phyloP scores from a whole-genome alignment of 2,329 filamentous ascomycete species.

The Colletotrichum musae region DNA sequence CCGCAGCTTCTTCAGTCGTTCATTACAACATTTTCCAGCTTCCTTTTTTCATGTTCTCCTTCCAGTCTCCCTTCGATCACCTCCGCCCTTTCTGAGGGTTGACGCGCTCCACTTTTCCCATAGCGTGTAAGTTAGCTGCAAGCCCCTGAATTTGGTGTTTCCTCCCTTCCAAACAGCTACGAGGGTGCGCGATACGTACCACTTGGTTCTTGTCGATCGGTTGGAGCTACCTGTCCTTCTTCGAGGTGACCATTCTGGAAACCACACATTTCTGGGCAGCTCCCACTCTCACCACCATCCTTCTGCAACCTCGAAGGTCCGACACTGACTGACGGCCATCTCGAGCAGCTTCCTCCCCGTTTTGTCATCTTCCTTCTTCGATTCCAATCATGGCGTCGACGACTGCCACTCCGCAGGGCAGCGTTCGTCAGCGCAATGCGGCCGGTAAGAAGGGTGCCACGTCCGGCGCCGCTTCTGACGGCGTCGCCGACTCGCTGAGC shows the following conservation, averaged over 20 bases:
- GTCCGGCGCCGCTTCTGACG: constrained; percentile 56
- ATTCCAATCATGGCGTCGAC: constrained; percentile 56
- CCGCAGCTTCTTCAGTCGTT: constrained; percentile 34
- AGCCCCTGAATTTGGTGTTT: constrained; percentile 18
- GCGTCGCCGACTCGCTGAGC: constrained; percentile 66
- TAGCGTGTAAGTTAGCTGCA: constrained; percentile 38
- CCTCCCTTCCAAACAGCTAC: constrained; percentile 32
- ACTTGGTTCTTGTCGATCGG: constrained; percentile 6
- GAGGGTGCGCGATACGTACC: constrained; percentile 36
- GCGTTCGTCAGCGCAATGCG: constrained; percentile 67
- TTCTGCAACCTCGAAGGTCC: constrained; percentile 12
- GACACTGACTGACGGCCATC: constrained; percentile 25
- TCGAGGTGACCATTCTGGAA: constrained; percentile 14
- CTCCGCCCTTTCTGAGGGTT: constrained; percentile 23
- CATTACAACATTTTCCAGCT: constrained; percentile 22
- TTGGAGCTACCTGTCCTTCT: constrained; percentile 42
- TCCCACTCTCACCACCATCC: constrained; percentile 15
- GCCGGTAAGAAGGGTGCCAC: constrained; percentile 64
- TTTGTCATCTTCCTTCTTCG: constrained; percentile 15
- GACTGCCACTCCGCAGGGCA: constrained; percentile 66
- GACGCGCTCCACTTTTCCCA: constrained; percentile 34
- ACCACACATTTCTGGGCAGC: constrained; percentile 10
- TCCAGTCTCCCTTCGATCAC: constrained; percentile 34
- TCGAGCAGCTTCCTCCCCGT: constrained; percentile 36
- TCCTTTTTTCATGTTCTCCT: constrained; percentile 34